A percentile compares a stretch with the other conserved stretches of the same genome.
Conservation (phyloP, 768 basidiomycete species). For the Xerocomellus dryophilus region DNA sequence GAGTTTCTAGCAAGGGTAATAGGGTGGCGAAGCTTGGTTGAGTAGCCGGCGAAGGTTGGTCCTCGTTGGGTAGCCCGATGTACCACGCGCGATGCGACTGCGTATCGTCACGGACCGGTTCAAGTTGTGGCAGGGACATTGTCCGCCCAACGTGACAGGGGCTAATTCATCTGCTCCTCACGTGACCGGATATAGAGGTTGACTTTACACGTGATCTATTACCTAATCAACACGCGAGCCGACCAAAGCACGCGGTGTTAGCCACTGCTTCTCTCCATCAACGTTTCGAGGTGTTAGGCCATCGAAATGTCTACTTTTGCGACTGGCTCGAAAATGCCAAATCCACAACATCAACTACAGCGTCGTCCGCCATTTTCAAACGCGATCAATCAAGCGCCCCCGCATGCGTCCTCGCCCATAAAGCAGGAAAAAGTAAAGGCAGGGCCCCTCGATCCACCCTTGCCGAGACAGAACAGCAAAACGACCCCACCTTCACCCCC, state of each 20-base stretch:
- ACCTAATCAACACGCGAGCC: slow-evolving; percentile 31
- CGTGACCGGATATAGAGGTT: slow-evolving; percentile 24
- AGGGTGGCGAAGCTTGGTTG: neutral
- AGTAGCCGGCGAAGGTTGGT: neutral
- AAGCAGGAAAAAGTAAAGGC: slow-evolving; percentile 39
- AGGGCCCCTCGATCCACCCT: slow-evolving; percentile 54
- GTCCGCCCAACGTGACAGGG: slow-evolving; percentile 8
- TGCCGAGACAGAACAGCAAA: slow-evolving; percentile 81
- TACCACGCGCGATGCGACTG: neutral
- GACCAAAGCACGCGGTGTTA: slow-evolving; percentile 17
- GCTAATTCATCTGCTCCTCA: slow-evolving; percentile 19
- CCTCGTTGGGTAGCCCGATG: neutral
- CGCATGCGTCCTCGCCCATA: slow-evolving; percentile 32
- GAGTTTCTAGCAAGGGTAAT: neutral
- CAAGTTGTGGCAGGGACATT: neutral
- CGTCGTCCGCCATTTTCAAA: slow-evolving; percentile 45
- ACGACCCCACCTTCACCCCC: slow-evolving; percentile 80
- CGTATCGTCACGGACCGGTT: neutral
- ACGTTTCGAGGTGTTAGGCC: slow-evolving; percentile 49
- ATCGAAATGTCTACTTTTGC: slow-evolving; percentile 37
- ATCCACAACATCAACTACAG: slow-evolving; percentile 24
- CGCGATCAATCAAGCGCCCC: slow-evolving; percentile 36
- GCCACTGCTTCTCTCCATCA: slow-evolving; percentile 12
- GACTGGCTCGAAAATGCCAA: slow-evolving; percentile 34
- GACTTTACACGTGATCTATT: slow-evolving; percentile 29